Evolutionary conservation across 257 asterid genomes (phyloP).

Genomic region (Jaltomata sinuosa): DNA sequence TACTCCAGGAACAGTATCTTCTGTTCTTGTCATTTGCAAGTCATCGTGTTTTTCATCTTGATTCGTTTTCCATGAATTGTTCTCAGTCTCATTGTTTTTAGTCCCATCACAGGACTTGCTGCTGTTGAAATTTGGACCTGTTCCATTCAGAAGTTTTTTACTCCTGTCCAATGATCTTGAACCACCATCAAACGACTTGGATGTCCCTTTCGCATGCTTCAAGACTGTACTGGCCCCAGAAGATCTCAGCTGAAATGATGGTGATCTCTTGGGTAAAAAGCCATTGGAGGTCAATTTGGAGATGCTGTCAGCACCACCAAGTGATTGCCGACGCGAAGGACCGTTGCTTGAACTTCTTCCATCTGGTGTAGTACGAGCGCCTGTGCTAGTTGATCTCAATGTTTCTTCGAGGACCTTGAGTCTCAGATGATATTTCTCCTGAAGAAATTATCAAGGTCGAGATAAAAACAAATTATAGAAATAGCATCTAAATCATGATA

Average conservation of each 20-base stretch:
- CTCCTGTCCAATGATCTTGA: slow-evolving; percentile 79
- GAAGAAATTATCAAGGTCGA: slow-evolving; percentile 6
- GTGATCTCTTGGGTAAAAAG: slow-evolving; percentile 83
- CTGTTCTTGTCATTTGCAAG: slow-evolving; percentile 44
- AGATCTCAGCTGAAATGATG: slow-evolving; percentile 83
- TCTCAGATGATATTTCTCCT: slow-evolving; percentile 84
- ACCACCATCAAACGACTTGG: slow-evolving; percentile 97
- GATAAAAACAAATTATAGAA: background rate
- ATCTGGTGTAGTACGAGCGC: slow-evolving; percentile 51
- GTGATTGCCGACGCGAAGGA: slow-evolving; percentile 79
- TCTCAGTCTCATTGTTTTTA: slow-evolving; percentile 52
- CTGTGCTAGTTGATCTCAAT: slow-evolving; percentile 59
- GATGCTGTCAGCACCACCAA: slow-evolving; percentile 85
- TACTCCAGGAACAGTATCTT: slow-evolving; percentile 76
- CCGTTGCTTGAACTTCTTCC: slow-evolving; percentile 73
- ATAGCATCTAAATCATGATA: background rate
- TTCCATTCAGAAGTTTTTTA: slow-evolving; percentile 71
- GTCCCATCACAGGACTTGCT: slow-evolving; percentile 90
- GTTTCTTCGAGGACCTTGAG: slow-evolving; percentile 86
- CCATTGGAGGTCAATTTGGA: slow-evolving; percentile 79
- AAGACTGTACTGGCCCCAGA: slow-evolving; percentile 80
- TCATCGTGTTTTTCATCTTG: slow-evolving; percentile 59
- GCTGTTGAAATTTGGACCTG: slow-evolving; percentile 83
- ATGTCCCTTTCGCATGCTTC: slow-evolving; percentile 96
- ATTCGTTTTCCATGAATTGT: slow-evolving; percentile 53